phyloP scores from a whole-genome alignment of 2,329 filamentous ascomycete genomes.

The Myotisia sp. region DNA sequence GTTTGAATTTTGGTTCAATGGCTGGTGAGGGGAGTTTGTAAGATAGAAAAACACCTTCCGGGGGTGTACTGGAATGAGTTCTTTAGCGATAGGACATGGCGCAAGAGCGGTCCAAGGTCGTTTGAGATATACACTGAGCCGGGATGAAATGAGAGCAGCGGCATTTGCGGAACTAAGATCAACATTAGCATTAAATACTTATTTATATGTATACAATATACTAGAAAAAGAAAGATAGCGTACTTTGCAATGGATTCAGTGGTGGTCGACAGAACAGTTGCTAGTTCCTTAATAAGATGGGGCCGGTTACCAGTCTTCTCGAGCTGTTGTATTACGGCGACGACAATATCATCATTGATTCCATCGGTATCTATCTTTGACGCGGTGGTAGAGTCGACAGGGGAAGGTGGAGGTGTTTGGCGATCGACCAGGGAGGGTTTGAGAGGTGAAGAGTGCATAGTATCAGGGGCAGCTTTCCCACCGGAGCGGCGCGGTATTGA shows the following conservation, averaged over 20 bases:
- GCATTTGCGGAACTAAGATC: constrained; percentile 75
- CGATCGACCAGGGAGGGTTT: constrained; percentile 42
- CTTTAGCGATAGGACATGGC: constrained; percentile 82
- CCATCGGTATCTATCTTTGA: constrained; percentile 60
- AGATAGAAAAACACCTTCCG: constrained; percentile 94
- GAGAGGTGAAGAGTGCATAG: constrained; percentile 10
- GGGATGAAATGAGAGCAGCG: constrained; percentile 85
- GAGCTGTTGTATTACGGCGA: constrained; percentile 74
- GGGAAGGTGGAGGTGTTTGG: constrained; percentile 69
- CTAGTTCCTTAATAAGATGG: constrained; percentile 87
- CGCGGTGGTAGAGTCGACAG: constrained; percentile 34
- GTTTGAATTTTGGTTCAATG: constrained; percentile 54
- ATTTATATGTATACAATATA: constrained; percentile 9
- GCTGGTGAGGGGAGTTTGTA: constrained; percentile 70
- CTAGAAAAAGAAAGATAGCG: constrained; percentile 29
- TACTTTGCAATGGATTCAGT: constrained; percentile 86
- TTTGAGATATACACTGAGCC: constrained; percentile 78
- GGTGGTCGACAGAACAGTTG: constrained; percentile 58
- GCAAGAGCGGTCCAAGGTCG: constrained; percentile 64
- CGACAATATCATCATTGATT: constrained; percentile 91
- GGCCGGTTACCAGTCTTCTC: constrained; percentile 83
- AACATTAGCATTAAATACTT: constrained; percentile 15
- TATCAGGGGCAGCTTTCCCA: constrained; percentile 44
- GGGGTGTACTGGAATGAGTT: constrained; percentile 81
- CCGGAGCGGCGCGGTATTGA: constrained; percentile 28